Percentiles rank a stretch among this genome's conserved stretches.
These are phyloP conservation scores for Begonia loranthoides DNA, from an alignment of 306 rosid genomes.

Conservation along the genomic window DNA sequence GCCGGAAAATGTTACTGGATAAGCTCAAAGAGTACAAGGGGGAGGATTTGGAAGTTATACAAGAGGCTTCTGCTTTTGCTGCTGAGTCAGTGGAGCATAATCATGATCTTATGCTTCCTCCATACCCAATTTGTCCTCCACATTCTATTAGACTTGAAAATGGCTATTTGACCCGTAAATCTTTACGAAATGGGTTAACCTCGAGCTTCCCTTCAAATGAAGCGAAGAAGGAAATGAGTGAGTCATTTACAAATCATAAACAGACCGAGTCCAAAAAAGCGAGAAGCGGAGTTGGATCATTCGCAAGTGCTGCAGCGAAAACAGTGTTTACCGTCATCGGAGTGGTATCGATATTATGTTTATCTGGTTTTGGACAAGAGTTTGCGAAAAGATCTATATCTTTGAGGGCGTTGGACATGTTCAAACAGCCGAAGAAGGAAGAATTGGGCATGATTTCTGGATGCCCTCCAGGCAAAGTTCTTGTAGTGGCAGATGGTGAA, in stretches of 20 bases:
- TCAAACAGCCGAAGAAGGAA: slow-evolving; percentile 20
- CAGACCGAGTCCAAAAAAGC: slow-evolving; percentile 24
- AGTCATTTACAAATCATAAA: slow-evolving; percentile 17
- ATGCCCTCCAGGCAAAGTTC: slow-evolving; percentile 73
- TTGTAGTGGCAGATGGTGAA: slow-evolving; percentile 66
- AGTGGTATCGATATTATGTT: slow-evolving; percentile 46
- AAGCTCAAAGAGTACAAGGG: slow-evolving; percentile 80
- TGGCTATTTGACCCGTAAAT: slow-evolving; percentile 34
- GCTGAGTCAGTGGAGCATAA: slow-evolving; percentile 71
- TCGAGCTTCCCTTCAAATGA: slow-evolving; percentile 22
- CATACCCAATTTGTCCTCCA: slow-evolving; percentile 64
- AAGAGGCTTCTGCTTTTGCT: slow-evolving; percentile 81
- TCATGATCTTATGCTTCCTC: slow-evolving; percentile 85
- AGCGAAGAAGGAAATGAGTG: slow-evolving; percentile 20
- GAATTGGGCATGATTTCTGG: slow-evolving; percentile 18
- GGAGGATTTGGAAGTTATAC: slow-evolving; percentile 68
- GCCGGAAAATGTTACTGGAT: slow-evolving; percentile 60
- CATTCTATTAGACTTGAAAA: slow-evolving; percentile 31
- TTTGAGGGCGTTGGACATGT: slow-evolving; percentile 20
- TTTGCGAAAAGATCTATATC: slow-evolving; percentile 19
- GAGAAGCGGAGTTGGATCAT: slow-evolving; percentile 29
- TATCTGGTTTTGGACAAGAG: slow-evolving; percentile 60
- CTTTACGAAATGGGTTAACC: slow-evolving; percentile 37
- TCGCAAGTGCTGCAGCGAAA: slow-evolving; percentile 52
- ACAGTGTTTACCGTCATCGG: slow-evolving; percentile 57